These are phyloP conservation scores for Solanum clarkiae DNA, from an alignment of 257 asterid species.

Conservation along the genomic window DNA sequence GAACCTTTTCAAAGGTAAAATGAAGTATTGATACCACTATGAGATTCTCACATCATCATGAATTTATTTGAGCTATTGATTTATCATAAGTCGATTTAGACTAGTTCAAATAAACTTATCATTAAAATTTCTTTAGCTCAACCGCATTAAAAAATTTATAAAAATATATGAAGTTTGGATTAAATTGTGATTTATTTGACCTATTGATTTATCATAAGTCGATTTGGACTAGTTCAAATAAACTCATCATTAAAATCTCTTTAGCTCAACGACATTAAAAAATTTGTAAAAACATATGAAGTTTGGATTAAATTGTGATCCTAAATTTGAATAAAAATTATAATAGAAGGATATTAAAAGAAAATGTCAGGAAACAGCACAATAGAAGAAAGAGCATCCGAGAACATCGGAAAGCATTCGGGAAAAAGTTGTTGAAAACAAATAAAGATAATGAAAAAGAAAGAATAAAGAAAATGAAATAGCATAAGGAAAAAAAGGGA, in stretches of 20 bases:
- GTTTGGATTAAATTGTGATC: too few species aligned
- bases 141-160: too few species aligned
- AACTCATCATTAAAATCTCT: too few species aligned
- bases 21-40: too few species aligned
- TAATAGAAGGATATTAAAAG: too few species aligned
- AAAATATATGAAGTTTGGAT: too few species aligned
- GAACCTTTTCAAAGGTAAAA: too few species aligned
- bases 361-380: background rate
- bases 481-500: background rate
- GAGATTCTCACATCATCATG: background rate
- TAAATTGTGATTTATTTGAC: background rate
- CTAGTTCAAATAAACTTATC: too few species aligned
- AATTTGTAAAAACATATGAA: background rate
- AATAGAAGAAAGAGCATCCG: background rate
- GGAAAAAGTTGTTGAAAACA: background rate
- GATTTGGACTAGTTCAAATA: background rate
- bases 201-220: background rate
- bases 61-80: background rate
- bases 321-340: background rate
- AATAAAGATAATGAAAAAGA: background rate
- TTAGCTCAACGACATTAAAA: background rate
- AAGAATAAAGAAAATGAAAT: background rate
- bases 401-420: background rate
- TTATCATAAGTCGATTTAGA: background rate
- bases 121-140: too few species aligned